Conservation (phyloP, 2,329 filamentous ascomycete species). For the Penicillium sp. region DNA sequence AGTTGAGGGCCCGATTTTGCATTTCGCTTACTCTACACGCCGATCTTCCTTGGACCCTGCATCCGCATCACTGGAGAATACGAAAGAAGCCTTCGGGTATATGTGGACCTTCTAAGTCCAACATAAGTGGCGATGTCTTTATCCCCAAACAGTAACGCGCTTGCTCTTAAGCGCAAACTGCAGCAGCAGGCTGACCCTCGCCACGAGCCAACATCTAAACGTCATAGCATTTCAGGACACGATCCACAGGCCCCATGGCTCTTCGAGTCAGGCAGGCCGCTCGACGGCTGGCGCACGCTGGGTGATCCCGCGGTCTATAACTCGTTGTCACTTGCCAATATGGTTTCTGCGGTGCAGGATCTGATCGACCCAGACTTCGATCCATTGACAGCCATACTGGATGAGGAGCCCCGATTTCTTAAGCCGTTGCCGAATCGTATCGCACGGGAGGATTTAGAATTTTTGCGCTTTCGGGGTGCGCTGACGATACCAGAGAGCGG, state of each 20-base stretch:
- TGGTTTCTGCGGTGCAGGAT: slow-evolving; percentile 40
- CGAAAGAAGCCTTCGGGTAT: not conserved
- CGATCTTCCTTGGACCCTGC: not conserved
- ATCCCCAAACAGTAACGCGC: slow-evolving; percentile 19
- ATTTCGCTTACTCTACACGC: not conserved
- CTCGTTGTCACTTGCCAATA: slow-evolving; percentile 37
- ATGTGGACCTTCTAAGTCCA: not conserved
- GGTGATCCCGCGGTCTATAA: slow-evolving; percentile 31
- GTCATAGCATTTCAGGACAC: slow-evolving; percentile 28
- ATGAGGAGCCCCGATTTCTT: slow-evolving; percentile 61
- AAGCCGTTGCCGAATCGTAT: slow-evolving; percentile 74
- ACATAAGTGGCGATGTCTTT: slow-evolving; percentile 15
- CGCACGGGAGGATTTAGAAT: slow-evolving; percentile 73
- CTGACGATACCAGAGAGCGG: slow-evolving; percentile 66
- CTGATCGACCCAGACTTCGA: slow-evolving; percentile 41
- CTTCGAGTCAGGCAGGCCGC: slow-evolving; percentile 22
- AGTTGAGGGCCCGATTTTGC: slow-evolving; percentile 6
- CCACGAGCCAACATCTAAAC: slow-evolving; percentile 20
- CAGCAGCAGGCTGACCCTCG: slow-evolving; percentile 22
- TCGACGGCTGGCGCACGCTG: slow-evolving; percentile 28
- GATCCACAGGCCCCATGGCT: slow-evolving; percentile 35
- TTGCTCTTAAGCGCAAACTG: slow-evolving; percentile 30
- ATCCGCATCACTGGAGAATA: not conserved
- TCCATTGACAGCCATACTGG: slow-evolving; percentile 37
- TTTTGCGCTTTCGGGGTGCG: slow-evolving; percentile 76